phyloP scores from a whole-genome alignment of 768 basidiomycete species.

The Porpolomopsis calyptriformis region DNA sequence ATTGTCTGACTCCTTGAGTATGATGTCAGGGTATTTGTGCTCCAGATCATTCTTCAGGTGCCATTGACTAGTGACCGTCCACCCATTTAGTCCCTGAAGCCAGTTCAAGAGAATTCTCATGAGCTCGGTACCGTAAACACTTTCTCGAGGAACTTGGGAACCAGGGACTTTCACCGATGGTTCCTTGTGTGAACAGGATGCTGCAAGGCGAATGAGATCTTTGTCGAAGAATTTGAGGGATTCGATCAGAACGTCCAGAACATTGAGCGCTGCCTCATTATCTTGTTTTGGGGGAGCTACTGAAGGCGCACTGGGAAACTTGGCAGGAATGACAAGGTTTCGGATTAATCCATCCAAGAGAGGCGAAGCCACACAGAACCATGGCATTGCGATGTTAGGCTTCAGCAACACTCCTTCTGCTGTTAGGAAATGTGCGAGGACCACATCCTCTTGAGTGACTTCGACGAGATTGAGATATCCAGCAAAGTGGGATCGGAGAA shows the following conservation, averaged over 20 bases:
- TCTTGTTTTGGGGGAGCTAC: constrained; percentile 1
- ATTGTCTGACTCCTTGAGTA: constrained; percentile 5
- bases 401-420: constrained; percentile 3
- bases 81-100: constrained; percentile 6
- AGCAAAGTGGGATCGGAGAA: constrained; percentile 9
- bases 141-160: constrained; percentile 10
- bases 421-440: constrained; percentile 2
- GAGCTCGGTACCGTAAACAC: constrained; percentile 11
- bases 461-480: constrained; percentile 6
- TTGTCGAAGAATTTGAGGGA: constrained; percentile 11
- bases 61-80: constrained; percentile 11
- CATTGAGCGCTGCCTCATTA: background rate
- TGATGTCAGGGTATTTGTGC: constrained; percentile 10
- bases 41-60: constrained; percentile 7
- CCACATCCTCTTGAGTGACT: background rate
- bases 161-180: constrained; percentile 3
- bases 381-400: background rate
- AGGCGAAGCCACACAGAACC: constrained; percentile 1
- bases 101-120: constrained; percentile 12
- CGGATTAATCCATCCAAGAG: constrained; percentile 7
- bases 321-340: constrained; percentile 6
- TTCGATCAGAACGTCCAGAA: constrained; percentile 9
- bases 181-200: constrained; percentile 7
- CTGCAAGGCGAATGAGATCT: constrained; percentile 5
- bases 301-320: constrained; percentile 8